These are phyloP conservation scores for Gossypium australe DNA, from an alignment of 345 rosid species.

Conservation along the genomic window DNA sequence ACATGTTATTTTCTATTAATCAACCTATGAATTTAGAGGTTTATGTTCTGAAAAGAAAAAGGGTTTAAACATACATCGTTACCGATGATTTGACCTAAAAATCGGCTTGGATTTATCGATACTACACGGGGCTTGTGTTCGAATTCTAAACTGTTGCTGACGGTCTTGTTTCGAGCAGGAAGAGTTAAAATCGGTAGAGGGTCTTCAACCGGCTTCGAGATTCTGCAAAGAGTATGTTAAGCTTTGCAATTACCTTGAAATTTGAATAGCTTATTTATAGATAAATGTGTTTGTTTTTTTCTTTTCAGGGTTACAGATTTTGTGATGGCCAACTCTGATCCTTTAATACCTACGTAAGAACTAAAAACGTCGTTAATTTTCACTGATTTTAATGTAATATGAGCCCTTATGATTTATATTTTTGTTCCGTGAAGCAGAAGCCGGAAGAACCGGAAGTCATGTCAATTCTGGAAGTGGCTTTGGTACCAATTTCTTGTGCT, in stretches of 20 bases:
- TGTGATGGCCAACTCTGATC: slow-evolving; percentile 63
- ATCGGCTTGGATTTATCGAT: neutral
- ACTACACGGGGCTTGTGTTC: neutral
- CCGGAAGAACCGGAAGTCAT: slow-evolving; percentile 47
- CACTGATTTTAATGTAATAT: neutral
- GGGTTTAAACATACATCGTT: too few species aligned
- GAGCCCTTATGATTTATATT: neutral
- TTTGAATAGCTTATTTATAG: neutral
- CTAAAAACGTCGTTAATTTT: neutral
- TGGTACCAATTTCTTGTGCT: slow-evolving; percentile 1
- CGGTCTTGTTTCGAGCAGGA: neutral
- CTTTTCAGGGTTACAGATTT: slow-evolving; percentile 64
- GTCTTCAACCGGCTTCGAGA: slow-evolving; percentile 61
- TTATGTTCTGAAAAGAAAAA: too few species aligned
- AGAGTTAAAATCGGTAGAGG: slow-evolving; percentile 26
- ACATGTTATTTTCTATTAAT: too few species aligned
- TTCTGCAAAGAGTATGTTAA: slow-evolving; percentile 82
- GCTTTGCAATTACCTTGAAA: neutral
- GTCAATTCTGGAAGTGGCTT: slow-evolving; percentile 58
- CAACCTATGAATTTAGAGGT: neutral
- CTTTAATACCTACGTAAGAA: slow-evolving; percentile 32
- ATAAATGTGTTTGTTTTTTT: neutral
- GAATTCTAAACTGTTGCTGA: neutral
- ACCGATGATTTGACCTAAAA: neutral
- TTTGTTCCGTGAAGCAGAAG: slow-evolving; percentile 34